Evolutionary conservation across 371 early-diverging fungal genomes (phyloP).

Genomic region (Syncephalastrum sp.): DNA sequence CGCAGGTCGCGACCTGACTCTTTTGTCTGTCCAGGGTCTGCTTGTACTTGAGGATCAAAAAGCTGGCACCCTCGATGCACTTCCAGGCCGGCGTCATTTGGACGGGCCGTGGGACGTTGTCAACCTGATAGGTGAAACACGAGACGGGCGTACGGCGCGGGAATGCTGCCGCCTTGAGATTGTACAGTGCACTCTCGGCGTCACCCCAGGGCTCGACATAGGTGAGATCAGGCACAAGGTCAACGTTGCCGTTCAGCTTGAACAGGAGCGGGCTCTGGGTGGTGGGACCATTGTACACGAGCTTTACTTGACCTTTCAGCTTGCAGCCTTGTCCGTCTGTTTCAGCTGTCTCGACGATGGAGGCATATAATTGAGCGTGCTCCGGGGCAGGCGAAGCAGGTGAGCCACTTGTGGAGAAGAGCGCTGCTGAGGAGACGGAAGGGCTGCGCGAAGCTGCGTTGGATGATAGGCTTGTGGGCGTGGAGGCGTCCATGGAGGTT

Average conservation of each 20-base stretch:
- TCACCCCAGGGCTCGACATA: conserved; percentile 16
- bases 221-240: conserved; percentile 7
- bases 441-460: conserved; percentile 17
- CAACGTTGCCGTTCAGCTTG: conserved; percentile 2
- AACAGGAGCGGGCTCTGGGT: conserved; percentile 9
- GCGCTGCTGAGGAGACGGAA: conserved; percentile 7
- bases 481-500: conserved; percentile 14
- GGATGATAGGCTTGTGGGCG: conserved; percentile 15
- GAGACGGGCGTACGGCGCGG: conserved; percentile 16
- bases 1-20: conserved; percentile 11
- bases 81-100: conserved; percentile 21
- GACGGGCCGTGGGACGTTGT: conserved; percentile 3
- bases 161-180: conserved; percentile 14
- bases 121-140: conserved; percentile 17
- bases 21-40: conserved; percentile 2
- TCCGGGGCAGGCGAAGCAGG: conserved; percentile 8
- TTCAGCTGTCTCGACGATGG: conserved; percentile 13
- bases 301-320: conserved; percentile 15
- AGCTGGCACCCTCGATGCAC: conserved; percentile 8
- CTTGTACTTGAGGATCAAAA: conserved; percentile 20
- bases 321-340: conserved; percentile 3
- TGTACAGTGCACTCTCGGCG: conserved; percentile 11
- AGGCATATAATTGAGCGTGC: conserved; percentile 17
- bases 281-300: conserved; percentile 19
- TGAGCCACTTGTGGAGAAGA: neutral